Evolutionary conservation across 352 stramenopile genomes (phyloP).

Genomic region (Saprolegnia diclina): DNA sequence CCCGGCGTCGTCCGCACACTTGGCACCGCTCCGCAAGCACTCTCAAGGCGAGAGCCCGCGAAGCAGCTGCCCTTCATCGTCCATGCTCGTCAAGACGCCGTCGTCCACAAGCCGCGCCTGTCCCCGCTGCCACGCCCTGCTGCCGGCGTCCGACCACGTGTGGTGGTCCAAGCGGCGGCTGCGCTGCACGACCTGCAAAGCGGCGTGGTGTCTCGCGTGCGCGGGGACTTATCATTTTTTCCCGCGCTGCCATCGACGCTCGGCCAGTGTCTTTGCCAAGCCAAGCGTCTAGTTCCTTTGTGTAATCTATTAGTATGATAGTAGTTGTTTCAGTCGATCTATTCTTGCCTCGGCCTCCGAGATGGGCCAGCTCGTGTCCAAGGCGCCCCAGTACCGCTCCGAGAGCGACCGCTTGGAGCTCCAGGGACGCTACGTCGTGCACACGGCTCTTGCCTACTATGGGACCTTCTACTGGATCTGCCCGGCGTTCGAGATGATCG

Average conservation of each 20-base stretch:
- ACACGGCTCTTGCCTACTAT: no score
- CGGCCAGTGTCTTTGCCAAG: not conserved
- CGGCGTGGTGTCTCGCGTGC: not conserved
- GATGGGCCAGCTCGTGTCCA: no score
- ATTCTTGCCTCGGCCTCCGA: no score
- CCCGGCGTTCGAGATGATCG: no score
- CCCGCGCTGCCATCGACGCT: not conserved
- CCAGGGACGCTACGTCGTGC: no score
- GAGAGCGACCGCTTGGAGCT: no score
- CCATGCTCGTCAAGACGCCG: not conserved
- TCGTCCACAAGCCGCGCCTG: not conserved
- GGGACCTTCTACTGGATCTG: no score
- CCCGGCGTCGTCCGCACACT: no score
- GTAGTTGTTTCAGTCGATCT: no score
- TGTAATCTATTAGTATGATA: not conserved
- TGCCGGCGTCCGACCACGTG: not conserved
- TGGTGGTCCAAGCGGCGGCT: not conserved
- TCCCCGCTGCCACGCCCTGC: not conserved
- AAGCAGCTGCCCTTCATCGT: not conserved
- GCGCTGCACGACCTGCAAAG: not conserved
- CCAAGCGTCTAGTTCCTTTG: not conserved
- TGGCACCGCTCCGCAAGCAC: no score
- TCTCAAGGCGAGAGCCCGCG: no score
- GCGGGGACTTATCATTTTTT: not conserved
- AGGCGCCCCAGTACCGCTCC: no score